Base-by-base conservation (phyloP, 75 land plant genomes). In the Pseudotsuga menziesii region DNA sequence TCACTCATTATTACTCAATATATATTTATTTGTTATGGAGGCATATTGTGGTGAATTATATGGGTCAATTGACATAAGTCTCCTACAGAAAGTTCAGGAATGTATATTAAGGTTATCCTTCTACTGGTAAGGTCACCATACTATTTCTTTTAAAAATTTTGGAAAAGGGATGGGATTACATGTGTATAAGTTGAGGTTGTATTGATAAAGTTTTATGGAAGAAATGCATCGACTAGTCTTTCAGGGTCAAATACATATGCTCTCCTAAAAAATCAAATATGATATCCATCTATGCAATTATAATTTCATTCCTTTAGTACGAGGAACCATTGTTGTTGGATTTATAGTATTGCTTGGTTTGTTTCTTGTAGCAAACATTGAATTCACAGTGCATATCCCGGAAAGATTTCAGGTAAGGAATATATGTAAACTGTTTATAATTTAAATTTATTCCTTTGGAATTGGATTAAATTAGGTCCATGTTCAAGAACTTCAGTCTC, bases 241-340 rank as follows among this genome's bases (percentile, higher is more conserved):
- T n/a, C n/a, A n/a, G n/a, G n/a, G n/a, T n/a, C n/a, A n/a, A n/a
- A n/a, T n/a, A n/a, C n/a, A n/a, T n/a, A n/a, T n/a, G n/a, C n/a
- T n/a, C n/a, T n/a, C n/a, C n/a, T n/a, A n/a, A n/a, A n/a, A n/a
- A n/a, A n/a, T n/a, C n/a, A n/a, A n/a, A n/a, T n/a, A n/a, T n/a
- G n/a, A n/a, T n/a, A n/a, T n/a, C n/a, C n/a, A n/a, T n/a, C 32
- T 27, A 16, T 35, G 69, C 88, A 96, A 96, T 96, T 96, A 93
- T 81, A 96, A 96, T 78, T 96, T 96, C 76, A 96, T 96, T 96
- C 98, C 98, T 58, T 81, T 96, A 4, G 87, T 96, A 73, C 83
- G 98, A 77, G 98, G 98, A 22, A 85, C 96, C 70, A 89, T 96
- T 48, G 92, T 55, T 11, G 92, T 93, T 78, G 98, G 98, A 15